Evolutionary conservation across 805 yeast species (phyloP).

Genomic region (Nakazawaea wyomingensis): DNA sequence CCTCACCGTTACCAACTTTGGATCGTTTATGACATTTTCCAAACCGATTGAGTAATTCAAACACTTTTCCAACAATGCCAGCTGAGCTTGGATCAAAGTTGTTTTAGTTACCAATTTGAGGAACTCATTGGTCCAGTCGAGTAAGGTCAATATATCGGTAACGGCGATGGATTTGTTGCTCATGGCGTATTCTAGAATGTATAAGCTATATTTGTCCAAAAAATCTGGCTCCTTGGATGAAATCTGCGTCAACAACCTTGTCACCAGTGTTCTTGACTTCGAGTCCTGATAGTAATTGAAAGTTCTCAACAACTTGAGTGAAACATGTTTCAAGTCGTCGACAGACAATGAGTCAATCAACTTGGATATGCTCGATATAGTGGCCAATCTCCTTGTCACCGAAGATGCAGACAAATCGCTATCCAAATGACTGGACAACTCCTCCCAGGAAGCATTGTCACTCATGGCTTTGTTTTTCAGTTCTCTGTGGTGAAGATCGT

Average conservation of each 20-base stretch:
- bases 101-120: constrained; percentile 18
- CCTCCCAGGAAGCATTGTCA: constrained; percentile 4
- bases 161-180: constrained; percentile 41
- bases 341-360: constrained; percentile 5
- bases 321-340: constrained; percentile 25
- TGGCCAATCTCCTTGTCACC: background rate
- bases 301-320: constrained; percentile 38
- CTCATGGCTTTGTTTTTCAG: no score
- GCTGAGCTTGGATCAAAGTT: constrained; percentile 26
- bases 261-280: constrained; percentile 39
- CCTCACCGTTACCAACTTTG: constrained; percentile 15
- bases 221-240: constrained; percentile 28
- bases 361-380: background rate
- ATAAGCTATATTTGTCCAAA: constrained; percentile 32
- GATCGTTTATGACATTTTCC: constrained; percentile 15
- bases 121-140: constrained; percentile 50
- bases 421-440: constrained; percentile 1
- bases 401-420: constrained; percentile 3
- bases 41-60: constrained; percentile 24
- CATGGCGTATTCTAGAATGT: constrained; percentile 29
- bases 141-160: constrained; percentile 49
- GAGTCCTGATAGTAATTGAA: constrained; percentile 47
- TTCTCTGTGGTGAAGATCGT: no score
- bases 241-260: constrained; percentile 33
- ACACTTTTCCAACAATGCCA: constrained; percentile 36